Conservation (phyloP, 495 filamentous ascomycete species). For the Aspergillus steynii region DNA sequence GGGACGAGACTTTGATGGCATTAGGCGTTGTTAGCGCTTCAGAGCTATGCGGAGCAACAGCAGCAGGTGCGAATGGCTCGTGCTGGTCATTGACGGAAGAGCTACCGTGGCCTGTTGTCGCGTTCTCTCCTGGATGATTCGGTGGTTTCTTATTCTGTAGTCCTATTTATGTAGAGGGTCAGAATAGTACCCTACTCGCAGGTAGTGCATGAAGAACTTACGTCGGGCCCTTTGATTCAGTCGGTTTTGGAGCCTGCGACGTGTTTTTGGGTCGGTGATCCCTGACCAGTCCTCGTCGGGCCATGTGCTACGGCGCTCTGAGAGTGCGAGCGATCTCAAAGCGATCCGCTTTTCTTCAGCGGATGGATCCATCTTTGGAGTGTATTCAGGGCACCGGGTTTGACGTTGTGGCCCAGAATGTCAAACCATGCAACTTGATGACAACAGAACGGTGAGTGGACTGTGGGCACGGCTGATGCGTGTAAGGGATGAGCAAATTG, state of each 20-base stretch:
- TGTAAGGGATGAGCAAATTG: no score
- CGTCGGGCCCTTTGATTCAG: slow-evolving; percentile 26
- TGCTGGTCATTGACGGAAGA: no score
- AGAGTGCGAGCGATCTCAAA: slow-evolving; percentile 7
- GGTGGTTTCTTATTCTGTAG: neutral
- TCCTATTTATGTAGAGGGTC: neutral
- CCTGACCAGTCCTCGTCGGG: slow-evolving; percentile 23
- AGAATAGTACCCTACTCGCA: neutral
- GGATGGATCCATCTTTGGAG: neutral
- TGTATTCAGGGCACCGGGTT: no score
- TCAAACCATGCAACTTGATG: no score
- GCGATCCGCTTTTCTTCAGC: neutral
- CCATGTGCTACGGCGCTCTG: slow-evolving; percentile 4
- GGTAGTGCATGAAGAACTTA: slow-evolving; percentile 5
- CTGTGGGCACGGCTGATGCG: no score
- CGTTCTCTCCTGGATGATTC: no score
- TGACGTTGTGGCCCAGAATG: no score
- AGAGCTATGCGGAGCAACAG: neutral
- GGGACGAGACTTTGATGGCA: neutral
- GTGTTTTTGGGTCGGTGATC: slow-evolving; percentile 16
- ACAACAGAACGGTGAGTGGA: no score
- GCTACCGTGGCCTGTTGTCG: no score
- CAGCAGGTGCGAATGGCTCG: no score
- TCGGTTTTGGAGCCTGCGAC: slow-evolving; percentile 27
- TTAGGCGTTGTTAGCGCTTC: neutral